Evolutionary conservation across 768 basidiomycete species (phyloP), one percentile per base, ranked within the genome.

Genomic region (Plicaturopsis crispa): DNA sequence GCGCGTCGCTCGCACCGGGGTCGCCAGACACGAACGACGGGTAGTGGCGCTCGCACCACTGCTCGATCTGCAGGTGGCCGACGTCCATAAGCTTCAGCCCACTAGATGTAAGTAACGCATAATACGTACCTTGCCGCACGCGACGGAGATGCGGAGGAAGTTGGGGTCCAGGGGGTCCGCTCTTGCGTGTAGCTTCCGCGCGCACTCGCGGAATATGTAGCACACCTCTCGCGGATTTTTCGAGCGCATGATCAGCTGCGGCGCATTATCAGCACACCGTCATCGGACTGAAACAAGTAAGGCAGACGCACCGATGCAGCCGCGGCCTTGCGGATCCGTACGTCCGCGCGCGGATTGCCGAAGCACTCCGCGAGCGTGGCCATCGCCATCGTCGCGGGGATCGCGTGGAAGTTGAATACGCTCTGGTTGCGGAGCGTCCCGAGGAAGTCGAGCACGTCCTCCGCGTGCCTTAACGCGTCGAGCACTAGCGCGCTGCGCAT

Each of bases 341-440:
- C 80, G 56, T 96, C 93, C 50, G 72, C 61, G 47, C 83, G 72
- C 6, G 75, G 75, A 62, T 98, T 98, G 87, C 88, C 91, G 65
- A 92, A 97, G 59, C 91, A 94, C 33, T 87, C 59, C 35, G 82
- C 76, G 16, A 99, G 71, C 6, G 94, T 98, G 6, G 94, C 93
- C 46, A 99, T 83, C 0, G 94, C 92, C 93, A 98, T 97, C 10
- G 82, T 74, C 13, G 82, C 86, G 5, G 94, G 94, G 42, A 98
- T 86, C 0, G 94, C 90, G 48, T 88, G 90, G 61, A 98, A 97
- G 55, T 87, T 87, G 72, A 98, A 98, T n/a, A 96, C 80, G 40
- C 73, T 84, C 63, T 97, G 93, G 62, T 87, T 93, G 58, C 76
- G 83, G 51, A 97, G 66, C 32, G 96, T 59, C 28, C 75, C 69